These are phyloP conservation scores for Geopyxis carbonaria DNA, from an alignment of 495 filamentous ascomycete species.

Conservation along the genomic window DNA sequence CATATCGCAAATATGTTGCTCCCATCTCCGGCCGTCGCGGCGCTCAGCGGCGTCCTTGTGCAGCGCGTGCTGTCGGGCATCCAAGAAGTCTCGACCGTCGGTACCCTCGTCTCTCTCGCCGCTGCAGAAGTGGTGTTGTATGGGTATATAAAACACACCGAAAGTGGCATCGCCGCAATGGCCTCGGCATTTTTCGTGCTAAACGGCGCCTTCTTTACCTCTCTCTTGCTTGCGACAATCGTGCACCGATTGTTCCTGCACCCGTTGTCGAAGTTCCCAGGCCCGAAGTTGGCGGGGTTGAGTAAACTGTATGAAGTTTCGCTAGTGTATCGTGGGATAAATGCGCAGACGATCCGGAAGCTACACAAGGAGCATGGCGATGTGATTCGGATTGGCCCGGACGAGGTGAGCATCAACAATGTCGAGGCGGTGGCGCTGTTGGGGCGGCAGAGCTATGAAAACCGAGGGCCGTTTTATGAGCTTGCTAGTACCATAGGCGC, in stretches of 20 bases:
- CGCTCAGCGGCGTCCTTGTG: not conserved
- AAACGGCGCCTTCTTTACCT: conserved; percentile 9
- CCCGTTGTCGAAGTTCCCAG: conserved; percentile 9
- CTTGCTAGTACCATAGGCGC: conserved; percentile 9
- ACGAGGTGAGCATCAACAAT: conserved; percentile 14
- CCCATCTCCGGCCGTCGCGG: no score
- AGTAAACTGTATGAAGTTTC: conserved; percentile 13
- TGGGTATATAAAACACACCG: not conserved
- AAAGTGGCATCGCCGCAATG: not conserved
- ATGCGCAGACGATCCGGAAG: not conserved
- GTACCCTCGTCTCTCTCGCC: not conserved
- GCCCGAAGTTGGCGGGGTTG: conserved; percentile 5
- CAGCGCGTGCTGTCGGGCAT: not conserved
- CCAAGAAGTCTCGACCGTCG: not conserved
- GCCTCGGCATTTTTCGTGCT: not conserved
- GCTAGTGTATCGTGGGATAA: conserved; percentile 4
- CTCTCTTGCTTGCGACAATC: conserved; percentile 6
- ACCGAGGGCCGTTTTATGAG: conserved; percentile 14
- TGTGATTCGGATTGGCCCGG: conserved; percentile 15
- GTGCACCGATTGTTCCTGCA: conserved; percentile 14
- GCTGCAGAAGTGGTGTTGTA: not conserved
- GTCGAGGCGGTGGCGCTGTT: conserved; percentile 14
- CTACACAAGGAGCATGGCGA: conserved; percentile 14
- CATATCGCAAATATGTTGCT: no score
- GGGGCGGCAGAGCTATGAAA: conserved; percentile 8